Evolutionary conservation across 805 yeast genomes (phyloP).

Genomic region (Clavispora santaluciae): DNA sequence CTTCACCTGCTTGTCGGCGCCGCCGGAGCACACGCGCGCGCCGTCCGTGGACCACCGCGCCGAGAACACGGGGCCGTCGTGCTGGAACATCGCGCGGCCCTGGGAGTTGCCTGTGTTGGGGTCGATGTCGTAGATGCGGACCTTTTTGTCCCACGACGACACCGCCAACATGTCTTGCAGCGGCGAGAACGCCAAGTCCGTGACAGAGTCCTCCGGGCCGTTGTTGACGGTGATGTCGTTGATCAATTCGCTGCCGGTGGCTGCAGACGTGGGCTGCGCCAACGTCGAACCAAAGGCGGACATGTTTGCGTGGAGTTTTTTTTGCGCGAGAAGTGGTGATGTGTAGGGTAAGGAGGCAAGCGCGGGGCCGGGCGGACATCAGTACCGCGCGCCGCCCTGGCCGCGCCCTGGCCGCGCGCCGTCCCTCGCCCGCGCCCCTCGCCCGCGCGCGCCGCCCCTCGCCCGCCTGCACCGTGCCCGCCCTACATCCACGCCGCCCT

Average conservation of each 20-base stretch:
- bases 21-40: conserved; percentile 80
- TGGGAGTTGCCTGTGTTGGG: conserved; percentile 70
- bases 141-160: conserved; percentile 93
- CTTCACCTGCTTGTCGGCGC: conserved; percentile 84
- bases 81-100: conserved; percentile 86
- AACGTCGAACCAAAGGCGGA: conserved; percentile 1
- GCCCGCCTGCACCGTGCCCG: too few relatives aligned
- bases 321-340: conserved; percentile 19
- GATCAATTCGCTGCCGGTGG: conserved; percentile 55
- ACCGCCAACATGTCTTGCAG: conserved; percentile 76
- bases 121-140: conserved; percentile 82
- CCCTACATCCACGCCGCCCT: too few relatives aligned
- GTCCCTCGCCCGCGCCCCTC: too few relatives aligned
- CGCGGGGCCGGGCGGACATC: too few relatives aligned
- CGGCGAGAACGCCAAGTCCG: conserved; percentile 82
- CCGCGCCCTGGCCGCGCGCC: too few relatives aligned
- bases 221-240: conserved; percentile 68
- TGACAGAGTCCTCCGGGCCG: conserved; percentile 89
- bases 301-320: neutral
- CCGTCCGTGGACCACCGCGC: conserved; percentile 88
- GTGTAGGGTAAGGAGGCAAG: too few relatives aligned
- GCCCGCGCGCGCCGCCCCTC: too few relatives aligned
- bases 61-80: conserved; percentile 79
- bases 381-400: too few relatives aligned
- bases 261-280: conserved; percentile 22